Evolutionary conservation across 75 land plant genomes (phyloP).

Genomic region (Cupressus sempervirens): DNA sequence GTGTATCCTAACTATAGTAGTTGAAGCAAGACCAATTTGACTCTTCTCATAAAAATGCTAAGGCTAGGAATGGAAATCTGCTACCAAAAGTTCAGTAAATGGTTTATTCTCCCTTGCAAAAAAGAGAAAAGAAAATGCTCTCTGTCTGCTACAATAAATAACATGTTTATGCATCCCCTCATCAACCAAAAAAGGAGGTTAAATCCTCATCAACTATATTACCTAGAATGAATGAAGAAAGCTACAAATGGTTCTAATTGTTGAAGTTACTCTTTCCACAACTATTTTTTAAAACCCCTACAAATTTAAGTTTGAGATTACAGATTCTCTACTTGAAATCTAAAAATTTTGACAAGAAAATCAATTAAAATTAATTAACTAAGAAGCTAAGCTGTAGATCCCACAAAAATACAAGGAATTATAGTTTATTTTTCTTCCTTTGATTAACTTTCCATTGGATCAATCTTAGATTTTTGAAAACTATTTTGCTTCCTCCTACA

Average conservation of each 20-base stretch:
- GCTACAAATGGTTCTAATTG: not conserved
- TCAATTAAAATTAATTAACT: conserved; percentile 79
- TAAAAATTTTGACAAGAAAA: conserved; percentile 76
- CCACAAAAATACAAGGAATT: conserved; percentile 96
- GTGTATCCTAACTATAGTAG: conserved; percentile 67
- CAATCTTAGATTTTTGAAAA: conserved; percentile 74
- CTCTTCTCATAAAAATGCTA: conserved; percentile 56
- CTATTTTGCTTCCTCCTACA: conserved; percentile 90
- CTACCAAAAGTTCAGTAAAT: conserved; percentile 43
- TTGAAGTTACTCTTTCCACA: not conserved
- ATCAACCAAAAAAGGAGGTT: not conserved
- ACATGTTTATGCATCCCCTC: not conserved
- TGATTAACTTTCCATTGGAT: conserved; percentile 82
- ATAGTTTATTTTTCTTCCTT: conserved; percentile 68
- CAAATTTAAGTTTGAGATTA: not conserved
- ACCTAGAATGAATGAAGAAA: not conserved
- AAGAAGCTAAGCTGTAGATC: conserved; percentile 90
- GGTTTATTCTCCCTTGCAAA: conserved; percentile 63
- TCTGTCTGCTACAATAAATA: conserved; percentile 9
- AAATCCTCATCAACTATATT: not conserved
- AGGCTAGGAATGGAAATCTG: conserved; percentile 77
- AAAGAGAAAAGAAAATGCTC: conserved; percentile 89
- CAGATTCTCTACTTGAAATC: conserved; percentile 70
- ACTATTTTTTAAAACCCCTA: not conserved
- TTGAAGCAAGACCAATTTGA: conserved; percentile 74